A percentile compares a stretch with the other conserved stretches of the same genome.
Evolutionary conservation across 345 rosid species (phyloP).

Genomic region (Nephelium lappaceum): DNA sequence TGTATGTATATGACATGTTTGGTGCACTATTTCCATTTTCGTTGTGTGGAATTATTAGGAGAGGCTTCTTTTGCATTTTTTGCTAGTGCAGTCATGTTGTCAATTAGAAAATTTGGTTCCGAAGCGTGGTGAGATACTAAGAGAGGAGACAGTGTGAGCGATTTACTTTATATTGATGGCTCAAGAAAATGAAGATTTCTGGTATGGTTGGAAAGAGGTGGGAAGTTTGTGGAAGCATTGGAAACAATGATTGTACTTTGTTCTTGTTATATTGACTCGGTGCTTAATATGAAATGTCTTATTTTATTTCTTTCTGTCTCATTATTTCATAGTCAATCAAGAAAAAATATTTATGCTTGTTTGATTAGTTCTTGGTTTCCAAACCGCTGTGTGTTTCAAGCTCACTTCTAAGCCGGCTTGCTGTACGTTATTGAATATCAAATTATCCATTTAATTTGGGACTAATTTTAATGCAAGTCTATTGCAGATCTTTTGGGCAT

Average conservation of each 20-base stretch:
- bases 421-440: not conserved
- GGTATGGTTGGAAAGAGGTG: not conserved
- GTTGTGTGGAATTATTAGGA: not conserved
- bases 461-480: not conserved
- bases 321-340: not conserved
- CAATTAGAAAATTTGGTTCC: not conserved
- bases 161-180: not conserved
- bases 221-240: not conserved
- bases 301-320: not conserved
- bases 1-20: not conserved
- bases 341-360: not conserved
- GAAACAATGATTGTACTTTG: not conserved
- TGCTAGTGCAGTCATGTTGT: not conserved
- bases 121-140: not conserved
- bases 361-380: constrained; percentile 3
- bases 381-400: not conserved
- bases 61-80: not conserved
- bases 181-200: not conserved
- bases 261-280: not conserved
- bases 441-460: not conserved
- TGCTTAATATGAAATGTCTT: not conserved
- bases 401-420: not conserved
- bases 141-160: not conserved
- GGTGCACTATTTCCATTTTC: not conserved
- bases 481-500: constrained; percentile 82